phyloP scores from a whole-genome alignment of 805 yeast genomes.

The Metschnikowia reukaufii region DNA sequence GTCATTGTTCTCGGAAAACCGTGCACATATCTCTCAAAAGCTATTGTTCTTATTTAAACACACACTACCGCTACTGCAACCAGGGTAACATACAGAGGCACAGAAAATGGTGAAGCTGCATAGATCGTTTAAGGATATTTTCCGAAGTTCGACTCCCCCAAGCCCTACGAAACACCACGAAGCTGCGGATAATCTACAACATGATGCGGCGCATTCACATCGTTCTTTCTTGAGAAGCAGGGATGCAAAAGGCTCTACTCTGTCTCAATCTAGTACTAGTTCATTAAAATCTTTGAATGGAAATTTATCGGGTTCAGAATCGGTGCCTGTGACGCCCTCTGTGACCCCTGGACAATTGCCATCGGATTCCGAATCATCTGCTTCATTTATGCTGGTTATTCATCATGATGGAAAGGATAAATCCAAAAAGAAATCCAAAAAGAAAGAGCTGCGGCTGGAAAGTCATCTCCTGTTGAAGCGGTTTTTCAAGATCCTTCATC shows the following conservation, averaged over 20 bases:
- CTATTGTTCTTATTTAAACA: slow-evolving; percentile 4
- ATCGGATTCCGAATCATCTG: slow-evolving; percentile 15
- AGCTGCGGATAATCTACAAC: slow-evolving; percentile 2
- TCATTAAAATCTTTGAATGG: slow-evolving; percentile 20
- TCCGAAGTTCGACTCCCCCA: slow-evolving; percentile 12
- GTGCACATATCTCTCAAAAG: not conserved
- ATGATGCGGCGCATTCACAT: slow-evolving; percentile 18
- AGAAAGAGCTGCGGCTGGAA: slow-evolving; percentile 8
- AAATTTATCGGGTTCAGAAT: slow-evolving; percentile 4
- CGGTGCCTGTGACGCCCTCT: slow-evolving; percentile 6
- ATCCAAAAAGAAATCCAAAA: slow-evolving; percentile 4
- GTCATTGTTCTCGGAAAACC: too few relatives aligned
- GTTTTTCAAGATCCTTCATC: slow-evolving; percentile 51
- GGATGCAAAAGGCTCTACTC: slow-evolving; percentile 24
- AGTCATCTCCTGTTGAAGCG: slow-evolving; percentile 42
- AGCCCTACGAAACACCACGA: slow-evolving; percentile 9
- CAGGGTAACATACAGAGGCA: not conserved
- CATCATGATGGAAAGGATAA: slow-evolving; percentile 5
- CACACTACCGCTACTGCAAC: not conserved
- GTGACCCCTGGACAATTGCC: slow-evolving; percentile 1
- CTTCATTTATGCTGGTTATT: slow-evolving; percentile 5
- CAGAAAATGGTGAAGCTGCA: slow-evolving; percentile 16
- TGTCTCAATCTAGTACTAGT: slow-evolving; percentile 28
- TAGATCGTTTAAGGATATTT: slow-evolving; percentile 16
- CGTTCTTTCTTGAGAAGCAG: slow-evolving; percentile 27